Conservation (phyloP, 305 asterid species). For the Coffea humblotiana region DNA sequence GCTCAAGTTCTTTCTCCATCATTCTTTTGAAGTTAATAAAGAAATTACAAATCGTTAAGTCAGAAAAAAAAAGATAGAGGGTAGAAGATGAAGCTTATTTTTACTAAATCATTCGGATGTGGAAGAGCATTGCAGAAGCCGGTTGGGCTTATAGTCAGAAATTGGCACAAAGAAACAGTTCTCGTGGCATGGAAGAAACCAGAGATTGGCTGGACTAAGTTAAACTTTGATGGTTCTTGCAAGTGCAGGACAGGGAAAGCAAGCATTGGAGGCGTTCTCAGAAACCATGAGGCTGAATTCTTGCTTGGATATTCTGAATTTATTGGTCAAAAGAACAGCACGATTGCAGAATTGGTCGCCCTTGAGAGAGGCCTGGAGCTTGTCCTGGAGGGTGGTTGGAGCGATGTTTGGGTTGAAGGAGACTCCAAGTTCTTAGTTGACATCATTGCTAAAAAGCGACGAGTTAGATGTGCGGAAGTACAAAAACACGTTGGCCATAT, state of each 20-base stretch:
- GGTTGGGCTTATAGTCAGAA: constrained; percentile 29
- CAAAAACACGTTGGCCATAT: constrained; percentile 41
- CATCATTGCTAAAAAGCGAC: constrained; percentile 35
- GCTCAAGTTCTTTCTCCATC: not conserved
- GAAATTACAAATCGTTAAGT: not conserved
- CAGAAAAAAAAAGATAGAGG: not conserved
- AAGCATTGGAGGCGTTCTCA: constrained; percentile 69
- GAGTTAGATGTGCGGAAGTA: constrained; percentile 40
- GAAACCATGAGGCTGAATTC: constrained; percentile 65
- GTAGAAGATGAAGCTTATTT: constrained; percentile 21
- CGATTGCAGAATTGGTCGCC: constrained; percentile 62
- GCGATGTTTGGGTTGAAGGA: constrained; percentile 64
- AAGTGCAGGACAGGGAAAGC: constrained; percentile 55
- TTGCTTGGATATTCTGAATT: constrained; percentile 67
- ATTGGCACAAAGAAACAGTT: constrained; percentile 47
- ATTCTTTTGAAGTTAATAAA: not conserved
- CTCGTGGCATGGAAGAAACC: constrained; percentile 60
- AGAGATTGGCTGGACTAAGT: constrained; percentile 62
- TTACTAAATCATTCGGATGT: constrained; percentile 31
- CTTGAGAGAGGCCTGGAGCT: constrained; percentile 67
- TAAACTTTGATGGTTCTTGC: constrained; percentile 86
- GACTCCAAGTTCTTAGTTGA: constrained; percentile 60
- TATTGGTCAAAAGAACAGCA: constrained; percentile 57
- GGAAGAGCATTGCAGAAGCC: constrained; percentile 28
- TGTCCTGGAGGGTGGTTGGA: constrained; percentile 64